phyloP scores from a whole-genome alignment of 2,329 filamentous ascomycete species.

The Cladosporium phlei region DNA sequence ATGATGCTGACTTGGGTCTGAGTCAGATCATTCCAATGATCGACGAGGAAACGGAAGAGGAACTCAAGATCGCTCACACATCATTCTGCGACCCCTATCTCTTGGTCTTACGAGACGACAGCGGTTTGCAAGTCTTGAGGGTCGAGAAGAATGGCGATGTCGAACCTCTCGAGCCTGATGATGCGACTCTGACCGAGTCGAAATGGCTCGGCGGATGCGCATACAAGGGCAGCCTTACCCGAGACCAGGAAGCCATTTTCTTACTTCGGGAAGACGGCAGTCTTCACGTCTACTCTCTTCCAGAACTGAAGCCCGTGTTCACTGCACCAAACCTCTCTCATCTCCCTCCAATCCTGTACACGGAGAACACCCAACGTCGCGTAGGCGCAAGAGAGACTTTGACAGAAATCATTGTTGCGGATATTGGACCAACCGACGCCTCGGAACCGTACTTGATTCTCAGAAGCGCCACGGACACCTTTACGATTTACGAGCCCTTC shows the following conservation, averaged over 20 bases:
- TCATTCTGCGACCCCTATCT: conserved; percentile 86
- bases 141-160: conserved; percentile 79
- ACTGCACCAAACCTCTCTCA: conserved; percentile 71
- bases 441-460: conserved; percentile 75
- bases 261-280: conserved; percentile 70
- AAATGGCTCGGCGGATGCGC: conserved; percentile 82
- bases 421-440: conserved; percentile 70
- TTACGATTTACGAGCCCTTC: conserved; percentile 83
- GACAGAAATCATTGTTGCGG: conserved; percentile 74
- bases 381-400: conserved; percentile 68
- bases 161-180: conserved; percentile 24
- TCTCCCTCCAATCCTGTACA: conserved; percentile 69
- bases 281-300: conserved; percentile 68
- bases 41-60: conserved; percentile 80
- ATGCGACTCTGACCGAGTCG: conserved; percentile 63
- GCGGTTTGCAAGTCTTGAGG: conserved; percentile 70
- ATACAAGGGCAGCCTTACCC: conserved; percentile 59
- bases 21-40: conserved; percentile 89
- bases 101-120: conserved; percentile 76
- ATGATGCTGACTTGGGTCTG: conserved; percentile 86
- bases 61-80: conserved; percentile 71
- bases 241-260: conserved; percentile 64
- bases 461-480: conserved; percentile 72
- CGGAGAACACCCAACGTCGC: conserved; percentile 65
- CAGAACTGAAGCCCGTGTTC: conserved; percentile 69